phyloP scores from a whole-genome alignment of 2,329 filamentous ascomycete species.

The Fusarium miscanthi region DNA sequence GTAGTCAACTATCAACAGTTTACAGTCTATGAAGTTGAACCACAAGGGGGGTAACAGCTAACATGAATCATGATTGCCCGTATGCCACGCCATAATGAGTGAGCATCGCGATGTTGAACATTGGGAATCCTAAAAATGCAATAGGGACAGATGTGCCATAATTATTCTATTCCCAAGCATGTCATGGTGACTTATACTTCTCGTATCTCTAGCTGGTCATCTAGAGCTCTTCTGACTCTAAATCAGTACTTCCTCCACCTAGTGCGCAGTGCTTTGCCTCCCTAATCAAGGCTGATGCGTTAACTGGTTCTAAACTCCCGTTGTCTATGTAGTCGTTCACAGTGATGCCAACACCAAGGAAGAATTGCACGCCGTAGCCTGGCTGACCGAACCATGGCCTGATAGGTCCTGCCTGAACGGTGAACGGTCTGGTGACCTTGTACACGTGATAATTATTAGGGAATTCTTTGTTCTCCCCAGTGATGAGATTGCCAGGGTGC shows the following conservation, averaged over 20 bases:
- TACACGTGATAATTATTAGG: slow-evolving; percentile 32
- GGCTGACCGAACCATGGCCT: slow-evolving; percentile 31
- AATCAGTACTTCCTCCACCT: accelerated
- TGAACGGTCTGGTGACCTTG: slow-evolving; percentile 11
- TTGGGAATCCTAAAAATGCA: background rate
- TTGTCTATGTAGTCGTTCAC: slow-evolving; percentile 19
- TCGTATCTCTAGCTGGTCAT: background rate
- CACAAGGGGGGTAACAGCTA: background rate
- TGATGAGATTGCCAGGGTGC: slow-evolving; percentile 19
- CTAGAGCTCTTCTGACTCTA: background rate
- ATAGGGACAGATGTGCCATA: accelerated
- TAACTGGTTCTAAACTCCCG: background rate
- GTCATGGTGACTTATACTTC: too few species aligned
- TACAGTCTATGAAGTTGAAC: background rate
- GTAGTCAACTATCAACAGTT: background rate
- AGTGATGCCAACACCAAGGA: slow-evolving; percentile 6
- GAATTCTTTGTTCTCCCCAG: slow-evolving; percentile 2
- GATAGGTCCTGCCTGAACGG: slow-evolving; percentile 27
- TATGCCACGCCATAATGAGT: too few species aligned
- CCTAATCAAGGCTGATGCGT: background rate
- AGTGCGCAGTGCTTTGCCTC: background rate
- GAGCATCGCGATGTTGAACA: background rate
- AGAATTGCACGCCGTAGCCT: slow-evolving; percentile 26
- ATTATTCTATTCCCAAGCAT: accelerated
- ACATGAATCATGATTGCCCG: background rate